Base-by-base conservation (phyloP, 768 basidiomycete genomes). In the Lactarius pseudohatsudake region DNA sequence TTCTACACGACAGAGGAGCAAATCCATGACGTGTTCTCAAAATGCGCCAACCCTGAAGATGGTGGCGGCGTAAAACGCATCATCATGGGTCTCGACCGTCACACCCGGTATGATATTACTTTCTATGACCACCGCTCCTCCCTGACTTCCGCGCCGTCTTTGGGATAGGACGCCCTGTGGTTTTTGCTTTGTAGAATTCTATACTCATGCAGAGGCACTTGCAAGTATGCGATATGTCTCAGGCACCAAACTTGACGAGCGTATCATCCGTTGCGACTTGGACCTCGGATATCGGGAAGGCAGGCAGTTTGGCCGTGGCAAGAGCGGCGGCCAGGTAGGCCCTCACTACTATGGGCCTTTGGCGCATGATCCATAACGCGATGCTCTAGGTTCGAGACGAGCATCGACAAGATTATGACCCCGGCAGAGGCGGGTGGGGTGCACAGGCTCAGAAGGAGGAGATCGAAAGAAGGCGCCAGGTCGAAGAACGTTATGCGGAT, bases 191-290 rank as follows among this genome's bases (percentile, higher is more conserved):
- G 96, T 96, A 65, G 92, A 94, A 75, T 99, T 92, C 75, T 98
- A 98, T 75, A 93, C 93, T 11, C 94, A 98, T 73, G 82, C 87
- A 6, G 96, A 98, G 77, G 96, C 97, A 20, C 81, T 97, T 47
- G 92, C 94, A 50, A 89, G 90, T 68, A 88, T 98, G 85, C 88
- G 90, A 57, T 96, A 97, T 76, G 86, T 98, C 72, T 94, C 92
- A 59, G 97, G 96, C n/a, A 95, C 96, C 41, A 98, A 98, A 80
- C 87, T 99, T 26, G 97, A 99, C 77, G 97, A 99, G 78, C 91
- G 97, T 40, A 93, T 99, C 72, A 96, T 99, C 69, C 91, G 97
- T 57, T 98, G 96, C 74, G 97, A 99, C 80, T 80, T 99, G 74
- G 97, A 99, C 80, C 82, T 95, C 32, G 97, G 97, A 7, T 99